Conservation (phyloP, 371 early-diverging fungal genomes). For the Encephalitozoon romaleae region DNA sequence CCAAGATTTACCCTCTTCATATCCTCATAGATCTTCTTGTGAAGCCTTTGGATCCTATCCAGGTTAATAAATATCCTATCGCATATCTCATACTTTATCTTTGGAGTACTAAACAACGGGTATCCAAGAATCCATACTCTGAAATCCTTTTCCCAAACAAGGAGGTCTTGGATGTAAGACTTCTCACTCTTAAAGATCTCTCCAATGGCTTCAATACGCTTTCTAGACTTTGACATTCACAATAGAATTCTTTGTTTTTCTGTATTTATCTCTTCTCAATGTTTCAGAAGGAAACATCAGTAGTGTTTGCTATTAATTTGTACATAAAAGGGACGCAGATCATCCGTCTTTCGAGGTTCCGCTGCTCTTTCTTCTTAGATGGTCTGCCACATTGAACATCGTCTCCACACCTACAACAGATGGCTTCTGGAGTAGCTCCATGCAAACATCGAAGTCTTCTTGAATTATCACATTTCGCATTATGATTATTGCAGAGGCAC, state of each 20-base stretch:
- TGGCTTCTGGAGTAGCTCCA: conserved; percentile 42
- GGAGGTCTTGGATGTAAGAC: conserved; percentile 41
- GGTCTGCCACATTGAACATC: conserved; percentile 51
- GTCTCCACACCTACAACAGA: conserved; percentile 22
- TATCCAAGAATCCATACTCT: conserved; percentile 34
- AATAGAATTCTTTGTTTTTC: conserved; percentile 15
- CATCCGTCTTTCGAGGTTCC: not conserved
- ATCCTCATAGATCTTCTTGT: conserved; percentile 24
- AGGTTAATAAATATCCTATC: conserved; percentile 48
- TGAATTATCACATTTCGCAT: conserved; percentile 44
- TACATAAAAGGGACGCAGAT: not conserved
- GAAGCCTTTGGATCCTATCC: conserved; percentile 20
- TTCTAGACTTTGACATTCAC: conserved; percentile 19
- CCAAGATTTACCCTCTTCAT: conserved; percentile 25
- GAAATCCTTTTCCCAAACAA: conserved; percentile 41
- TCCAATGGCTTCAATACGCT: conserved; percentile 47
- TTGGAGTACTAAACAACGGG: conserved; percentile 1
- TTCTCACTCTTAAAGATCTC: conserved; percentile 52
- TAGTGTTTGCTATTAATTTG: not conserved
- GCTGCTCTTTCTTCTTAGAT: conserved; percentile 22
- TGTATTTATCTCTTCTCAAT: not conserved
- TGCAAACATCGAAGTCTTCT: conserved; percentile 40
- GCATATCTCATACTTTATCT: conserved; percentile 36
- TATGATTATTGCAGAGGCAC: conserved; percentile 47
- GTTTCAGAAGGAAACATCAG: not conserved